Base-by-base conservation (phyloP, 73 alveolate species). In the Tetrahymena thermophila region DNA sequence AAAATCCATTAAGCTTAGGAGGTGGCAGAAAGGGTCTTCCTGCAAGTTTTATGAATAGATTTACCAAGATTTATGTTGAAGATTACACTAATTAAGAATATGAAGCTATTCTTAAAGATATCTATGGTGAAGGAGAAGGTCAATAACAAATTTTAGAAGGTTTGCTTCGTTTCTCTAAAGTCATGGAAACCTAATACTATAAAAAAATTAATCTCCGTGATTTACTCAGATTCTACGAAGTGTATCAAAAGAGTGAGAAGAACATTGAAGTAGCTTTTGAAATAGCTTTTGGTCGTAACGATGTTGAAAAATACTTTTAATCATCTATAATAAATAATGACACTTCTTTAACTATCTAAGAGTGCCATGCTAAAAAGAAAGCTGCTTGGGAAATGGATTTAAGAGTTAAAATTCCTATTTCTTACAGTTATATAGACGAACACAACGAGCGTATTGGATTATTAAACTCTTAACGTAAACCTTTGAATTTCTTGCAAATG, bases 21-120 rank as follows among this genome's bases (percentile, higher is more conserved):
- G 97, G 94, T 85, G 99, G 99, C 16, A 98, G 99, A 56, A 99
- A 99, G 96, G 98, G 99, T 95, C 98, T 99, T 4, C 99, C 99
- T 13, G 97, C 98, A 94, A 98, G 99, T 83, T 99, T 99, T 96
- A 95, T 99, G 96, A 99, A 99, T 97, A 97, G 99, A 97, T 99
- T 99, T 96, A 98, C 98, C 31, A 99, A 99, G 94, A 99, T 99
- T 40, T 57, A 93, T 43, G 56, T 93, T 3, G 44, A 93, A 42
- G 95, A 93, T 35, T 42, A 42, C 34, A 57, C 17, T 43, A 37
- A 28, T 14, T 35, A 43, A 93, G 56, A 93, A 43, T 93, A 93
- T 93, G 84, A 57, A 38, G 11, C 34, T 14, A 37, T 71, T 71
- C 89, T 71, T 25, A 71, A 71, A 21, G 89, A 71, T 31, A 14